Percentiles rank a stretch among this genome's conserved stretches.
These are phyloP conservation scores for Pyricularia sp. DNA, from an alignment of 2,329 filamentous ascomycete genomes.

Conservation along the genomic window DNA sequence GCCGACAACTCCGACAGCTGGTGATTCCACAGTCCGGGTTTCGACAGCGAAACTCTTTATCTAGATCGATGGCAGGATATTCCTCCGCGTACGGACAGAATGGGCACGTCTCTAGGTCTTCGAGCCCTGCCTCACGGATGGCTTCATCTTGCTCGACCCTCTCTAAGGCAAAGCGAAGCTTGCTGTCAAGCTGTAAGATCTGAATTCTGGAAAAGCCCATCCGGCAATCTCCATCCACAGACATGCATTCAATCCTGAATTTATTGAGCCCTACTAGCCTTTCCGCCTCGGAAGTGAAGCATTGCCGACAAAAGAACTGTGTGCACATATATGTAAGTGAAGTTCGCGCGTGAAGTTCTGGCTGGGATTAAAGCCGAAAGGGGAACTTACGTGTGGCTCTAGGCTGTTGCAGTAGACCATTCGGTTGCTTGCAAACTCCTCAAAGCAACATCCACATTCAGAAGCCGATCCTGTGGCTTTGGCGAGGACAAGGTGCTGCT, in stretches of 20 bases:
- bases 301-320: slow-evolving; percentile 56
- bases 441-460: slow-evolving; percentile 66
- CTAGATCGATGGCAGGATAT: slow-evolving; percentile 49
- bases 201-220: slow-evolving; percentile 45
- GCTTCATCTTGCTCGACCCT: slow-evolving; percentile 58
- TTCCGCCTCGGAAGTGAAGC: slow-evolving; percentile 52
- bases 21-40: slow-evolving; percentile 49
- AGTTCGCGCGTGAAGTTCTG: not conserved
- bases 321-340: not conserved
- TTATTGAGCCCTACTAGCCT: slow-evolving; percentile 55
- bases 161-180: slow-evolving; percentile 48
- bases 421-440: slow-evolving; percentile 50
- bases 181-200: slow-evolving; percentile 44
- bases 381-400: slow-evolving; percentile 30
- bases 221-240: slow-evolving; percentile 46
- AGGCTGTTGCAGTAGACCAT: slow-evolving; percentile 55
- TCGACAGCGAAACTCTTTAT: slow-evolving; percentile 63
- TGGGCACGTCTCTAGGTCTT: slow-evolving; percentile 62
- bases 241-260: slow-evolving; percentile 59
- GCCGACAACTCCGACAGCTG: slow-evolving; percentile 56
- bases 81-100: slow-evolving; percentile 74
- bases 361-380: not conserved
- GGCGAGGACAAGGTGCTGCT: slow-evolving; percentile 27
- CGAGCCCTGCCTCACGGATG: slow-evolving; percentile 55
- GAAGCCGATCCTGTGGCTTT: slow-evolving; percentile 36